A percentile compares a stretch with the other conserved stretches of the same genome.
phyloP scores from a whole-genome alignment of 768 basidiomycete genomes.

The Amanita brunnescens region DNA sequence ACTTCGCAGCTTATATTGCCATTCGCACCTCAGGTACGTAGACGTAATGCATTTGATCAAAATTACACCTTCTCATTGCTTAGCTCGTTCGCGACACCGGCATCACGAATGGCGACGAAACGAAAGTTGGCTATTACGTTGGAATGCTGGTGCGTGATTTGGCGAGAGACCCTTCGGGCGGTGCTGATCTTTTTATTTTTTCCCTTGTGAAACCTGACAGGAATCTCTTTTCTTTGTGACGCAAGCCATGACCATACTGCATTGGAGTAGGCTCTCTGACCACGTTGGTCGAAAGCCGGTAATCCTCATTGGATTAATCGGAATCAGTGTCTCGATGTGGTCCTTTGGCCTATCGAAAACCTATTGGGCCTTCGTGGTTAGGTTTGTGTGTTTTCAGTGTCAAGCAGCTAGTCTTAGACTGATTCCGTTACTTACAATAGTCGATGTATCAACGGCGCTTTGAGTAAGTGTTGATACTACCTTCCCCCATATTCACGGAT shows the following conservation, averaged over 20 bases:
- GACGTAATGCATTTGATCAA: neutral
- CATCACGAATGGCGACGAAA: conserved; percentile 61
- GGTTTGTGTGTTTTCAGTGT: conserved; percentile 25
- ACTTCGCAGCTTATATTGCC: conserved; percentile 71
- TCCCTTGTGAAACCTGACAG: conserved; percentile 22
- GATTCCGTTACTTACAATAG: conserved; percentile 26
- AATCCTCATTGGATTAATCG: conserved; percentile 54
- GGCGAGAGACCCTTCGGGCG: too few relatives aligned
- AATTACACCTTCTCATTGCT: neutral
- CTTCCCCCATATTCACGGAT: neutral
- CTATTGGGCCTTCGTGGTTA: conserved; percentile 53
- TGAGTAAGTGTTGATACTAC: conserved; percentile 35
- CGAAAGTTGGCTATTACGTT: conserved; percentile 67
- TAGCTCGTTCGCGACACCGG: conserved; percentile 61
- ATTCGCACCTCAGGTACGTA: conserved; percentile 61
- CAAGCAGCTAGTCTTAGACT: neutral
- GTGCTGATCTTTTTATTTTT: too few relatives aligned
- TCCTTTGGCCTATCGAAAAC: conserved; percentile 66
- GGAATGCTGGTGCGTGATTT: conserved; percentile 49
- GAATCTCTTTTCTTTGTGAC: conserved; percentile 72
- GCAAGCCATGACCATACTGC: conserved; percentile 61
- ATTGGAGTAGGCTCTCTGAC: conserved; percentile 71
- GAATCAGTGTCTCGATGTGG: conserved; percentile 60
- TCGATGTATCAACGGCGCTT: conserved; percentile 59
- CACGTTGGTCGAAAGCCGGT: conserved; percentile 69